Base-by-base conservation (phyloP, 345 rosid genomes). In the Leavenworthia alabamica region DNA sequence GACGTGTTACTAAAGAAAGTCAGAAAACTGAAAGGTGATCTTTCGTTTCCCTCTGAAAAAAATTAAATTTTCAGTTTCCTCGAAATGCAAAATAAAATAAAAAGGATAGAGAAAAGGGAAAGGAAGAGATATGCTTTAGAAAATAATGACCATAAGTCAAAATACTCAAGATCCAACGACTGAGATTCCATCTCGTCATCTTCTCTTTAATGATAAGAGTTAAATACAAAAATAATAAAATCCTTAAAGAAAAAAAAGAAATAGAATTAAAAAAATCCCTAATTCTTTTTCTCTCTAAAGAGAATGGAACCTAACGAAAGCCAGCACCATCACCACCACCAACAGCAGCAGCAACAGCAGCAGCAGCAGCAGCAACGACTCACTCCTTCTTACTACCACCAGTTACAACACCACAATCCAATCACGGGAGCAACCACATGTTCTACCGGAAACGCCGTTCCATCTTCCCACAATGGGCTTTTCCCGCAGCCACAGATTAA, bases 291-390 rank as follows among this genome's bases (percentile, higher is more conserved):
- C 68, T 58, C 45, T 56, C 70, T 13, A 22, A 61, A 75, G 62
- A 64, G 44, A 64, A 82, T 86, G 90, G 90, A 84, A 74, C 79
- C 80, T 54, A 77, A 85, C 78, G 90, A 88, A 63, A 75, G 70
- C 68, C 80, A 60, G 4, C 65, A 58, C 27, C 70, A 62, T 29
- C 74, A 70, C 0, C 73, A 70, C 5, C 66, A 45, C 1, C 72
- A 78, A 4, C 80, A 49, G n/a, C 73, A 40, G 0, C 56, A 15
- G 0, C 64, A 60, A 0, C 62, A 40, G 24, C 24, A 33, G 0
- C 58, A 53, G 5, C 65, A 67, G 3, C 62, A 60, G 0, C 60
- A 70, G 41, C 86, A 78, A 50, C 77, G 79, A 64, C 66, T 78
- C 75, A 63, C 65, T 64, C 68, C 86, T 53, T 79, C 75, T 75